Evolutionary conservation across 257 asterid genomes (phyloP), one percentile per base, ranked within the genome.

Genomic region (Solanum lignicaule): DNA sequence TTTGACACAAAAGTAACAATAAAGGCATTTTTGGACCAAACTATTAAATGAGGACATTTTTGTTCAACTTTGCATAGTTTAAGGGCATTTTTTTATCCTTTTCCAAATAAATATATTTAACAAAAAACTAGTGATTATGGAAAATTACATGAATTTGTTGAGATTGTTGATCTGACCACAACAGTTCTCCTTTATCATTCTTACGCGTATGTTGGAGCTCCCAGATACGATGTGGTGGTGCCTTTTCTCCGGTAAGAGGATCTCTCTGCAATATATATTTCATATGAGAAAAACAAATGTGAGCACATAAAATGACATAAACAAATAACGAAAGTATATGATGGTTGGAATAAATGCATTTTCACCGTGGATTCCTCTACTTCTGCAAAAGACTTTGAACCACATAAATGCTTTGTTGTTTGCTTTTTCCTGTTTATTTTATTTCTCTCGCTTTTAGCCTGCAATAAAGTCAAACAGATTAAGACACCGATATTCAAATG

Each of bases 131-230:
- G 4, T 62, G 71, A 81, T 15, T 81, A 15, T 81, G 10, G 27
- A 46, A 79, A 41, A 43, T 81, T 81, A 81, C 85, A 35, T 81
- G 20, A 46, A 43, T 43, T 81, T 43, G 85, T 29, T 43, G 85
- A 27, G 85, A 81, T 81, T 46, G 39, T 46, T 29, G 10, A 81
- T 81, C 85, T 46, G 85, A 81, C 85, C 85, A 81, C 68, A 81
- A 29, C 18, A 81, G 66, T 46, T 81, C 85, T 46, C 85, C 85
- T 81, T 43, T 81, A 29, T 46, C 85, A 81, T 81, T 81, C 85
- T 29, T 81, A 81, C 85, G 85, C 16, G 85, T 81, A 81, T 81
- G 85, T 81, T 81, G 85, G 85, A 81, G 85, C 85, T 81, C 85
- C 85, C 85, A 81, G 85, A 81, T 38, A 81, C 85, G 85, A 81